phyloP scores from a whole-genome alignment of 257 asterid genomes.

The Misopates orontium region DNA sequence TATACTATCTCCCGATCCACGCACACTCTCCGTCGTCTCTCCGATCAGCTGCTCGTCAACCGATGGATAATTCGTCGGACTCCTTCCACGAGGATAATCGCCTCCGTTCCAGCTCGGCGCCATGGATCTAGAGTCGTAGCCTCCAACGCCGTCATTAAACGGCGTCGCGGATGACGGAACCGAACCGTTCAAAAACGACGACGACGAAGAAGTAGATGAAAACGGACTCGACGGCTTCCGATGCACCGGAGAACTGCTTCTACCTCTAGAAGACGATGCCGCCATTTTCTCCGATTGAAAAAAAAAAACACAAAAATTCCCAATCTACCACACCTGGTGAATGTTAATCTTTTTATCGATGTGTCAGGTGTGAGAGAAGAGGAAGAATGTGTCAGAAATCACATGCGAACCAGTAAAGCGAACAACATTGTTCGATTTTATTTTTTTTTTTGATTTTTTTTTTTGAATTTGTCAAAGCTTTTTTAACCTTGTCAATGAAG shows the following conservation, averaged over 20 bases:
- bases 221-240: constrained; percentile 69
- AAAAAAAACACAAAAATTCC: not conserved
- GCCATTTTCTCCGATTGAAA: constrained; percentile 52
- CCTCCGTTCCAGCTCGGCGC: constrained; percentile 44
- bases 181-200: constrained; percentile 71
- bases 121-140: constrained; percentile 66
- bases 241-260: constrained; percentile 75
- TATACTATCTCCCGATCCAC: constrained; percentile 90
- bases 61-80: constrained; percentile 66
- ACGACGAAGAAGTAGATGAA: constrained; percentile 85
- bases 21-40: constrained; percentile 52
- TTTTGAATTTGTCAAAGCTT: constrained; percentile 29
- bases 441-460: not conserved
- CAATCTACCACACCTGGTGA: not conserved
- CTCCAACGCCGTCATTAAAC: constrained; percentile 46
- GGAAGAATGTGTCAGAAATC: constrained; percentile 74
- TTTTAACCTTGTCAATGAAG: constrained; percentile 27
- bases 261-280: constrained; percentile 85
- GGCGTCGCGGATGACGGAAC: constrained; percentile 67
- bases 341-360: not conserved
- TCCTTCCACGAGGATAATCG: constrained; percentile 46
- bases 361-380: not conserved
- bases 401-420: constrained; percentile 57
- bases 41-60: constrained; percentile 62
- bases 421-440: constrained; percentile 36